Base-by-base conservation (phyloP, 805 yeast species). In the Candida andamanensis region DNA sequence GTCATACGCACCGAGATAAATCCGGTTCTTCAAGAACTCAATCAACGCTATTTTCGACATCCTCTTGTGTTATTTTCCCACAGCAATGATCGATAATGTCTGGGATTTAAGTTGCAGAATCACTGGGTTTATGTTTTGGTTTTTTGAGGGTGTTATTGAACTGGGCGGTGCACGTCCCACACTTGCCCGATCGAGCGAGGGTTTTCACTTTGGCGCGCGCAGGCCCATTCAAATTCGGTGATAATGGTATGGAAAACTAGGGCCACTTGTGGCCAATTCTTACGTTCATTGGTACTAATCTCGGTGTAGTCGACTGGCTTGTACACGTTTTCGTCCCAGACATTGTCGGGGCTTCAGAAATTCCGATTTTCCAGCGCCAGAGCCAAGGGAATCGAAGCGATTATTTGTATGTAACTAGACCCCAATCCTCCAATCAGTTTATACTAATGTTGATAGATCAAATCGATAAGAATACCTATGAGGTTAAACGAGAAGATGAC, bases 1-100 rank as follows among this genome's bases (percentile, higher is more conserved):
- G 52, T 87, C 95, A 53, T 77, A 89, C 4, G 95, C 94, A 4
- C 95, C 97, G 7, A 90, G 74, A 51, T 92, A 92, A 18, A 90
- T 83, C 36, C 95, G 78, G 39, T 63, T 62, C 41, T 61, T 63
- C 38, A 65, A 56, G 44, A 64, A 65, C 54, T 65, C 71, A 15
- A 65, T 54, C 35, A 63, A 49, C 22, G 69, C 67, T n/a, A 62
- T 46, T 17, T 40, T 50, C 23, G 31, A 21, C 28, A 23, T 36
- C n/a, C n/a, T n/a, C n/a, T n/a, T n/a, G n/a, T n/a, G n/a, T n/a
- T n/a, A n/a, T n/a, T n/a, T n/a, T n/a, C n/a, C n/a, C n/a, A n/a
- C n/a, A n/a, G n/a, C n/a, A n/a, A n/a, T n/a, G n/a, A 26, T 15
- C 12, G 13, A 23, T 23, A 14, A 10, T 23, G 26, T 8, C 8